Evolutionary conservation across 75 land plant genomes (phyloP).

Genomic region (Gnetum montanum): DNA sequence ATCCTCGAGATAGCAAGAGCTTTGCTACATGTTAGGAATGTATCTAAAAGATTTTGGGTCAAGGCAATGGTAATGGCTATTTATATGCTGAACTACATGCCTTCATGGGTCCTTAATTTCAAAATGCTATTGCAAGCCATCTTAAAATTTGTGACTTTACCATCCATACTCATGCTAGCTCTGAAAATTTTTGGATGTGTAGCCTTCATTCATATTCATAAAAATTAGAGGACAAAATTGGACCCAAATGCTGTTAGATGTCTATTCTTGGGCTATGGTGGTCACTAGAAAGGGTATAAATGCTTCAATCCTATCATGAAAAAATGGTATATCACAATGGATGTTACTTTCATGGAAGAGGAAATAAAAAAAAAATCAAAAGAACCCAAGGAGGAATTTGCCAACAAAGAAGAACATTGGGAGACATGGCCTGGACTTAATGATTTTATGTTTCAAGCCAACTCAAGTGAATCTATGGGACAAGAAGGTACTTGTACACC

Average conservation of each 20-base stretch:
- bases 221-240: neutral
- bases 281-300: neutral
- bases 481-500: too few species aligned
- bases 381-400: too few species aligned
- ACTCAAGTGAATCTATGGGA: too few species aligned
- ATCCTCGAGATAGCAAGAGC: conserved; percentile 14
- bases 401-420: too few species aligned
- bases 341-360: too few species aligned
- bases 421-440: too few species aligned
- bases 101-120: conserved; percentile 2
- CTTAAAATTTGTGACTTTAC: neutral
- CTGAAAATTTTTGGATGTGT: neutral
- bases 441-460: too few species aligned
- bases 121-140: conserved; percentile 6
- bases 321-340: too few species aligned
- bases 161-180: neutral
- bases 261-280: neutral
- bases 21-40: too few species aligned
- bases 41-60: conserved; percentile 6
- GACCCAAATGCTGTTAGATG: neutral
- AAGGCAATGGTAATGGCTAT: conserved; percentile 8
- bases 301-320: neutral
- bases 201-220: neutral
- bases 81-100: conserved; percentile 11
- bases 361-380: too few species aligned